Conservation (phyloP, 1,139 yeast genomes). For the Candida tropicalis region DNA sequence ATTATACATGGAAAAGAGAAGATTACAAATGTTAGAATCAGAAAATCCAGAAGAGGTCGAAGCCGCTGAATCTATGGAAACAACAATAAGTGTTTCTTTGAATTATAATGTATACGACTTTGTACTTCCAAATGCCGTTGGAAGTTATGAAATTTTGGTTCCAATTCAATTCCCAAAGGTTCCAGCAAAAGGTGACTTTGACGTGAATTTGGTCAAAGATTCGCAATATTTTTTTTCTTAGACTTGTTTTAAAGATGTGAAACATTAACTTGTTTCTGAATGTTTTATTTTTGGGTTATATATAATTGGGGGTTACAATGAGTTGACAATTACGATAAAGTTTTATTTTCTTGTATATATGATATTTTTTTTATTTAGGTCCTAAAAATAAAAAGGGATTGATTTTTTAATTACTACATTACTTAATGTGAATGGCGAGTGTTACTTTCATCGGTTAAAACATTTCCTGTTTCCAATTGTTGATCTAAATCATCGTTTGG, state of each 20-base stretch:
- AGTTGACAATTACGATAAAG: not conserved
- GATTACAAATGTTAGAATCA: constrained; percentile 60
- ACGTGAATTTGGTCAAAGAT: constrained; percentile 68
- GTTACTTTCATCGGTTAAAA: constrained; percentile 6
- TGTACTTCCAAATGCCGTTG: not conserved
- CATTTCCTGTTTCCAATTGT: constrained; percentile 24
- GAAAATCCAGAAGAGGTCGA: constrained; percentile 49
- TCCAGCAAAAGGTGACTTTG: constrained; percentile 84
- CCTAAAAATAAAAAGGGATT: not conserved
- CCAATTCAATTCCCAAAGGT: constrained; percentile 75
- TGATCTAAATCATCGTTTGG: constrained; percentile 36
- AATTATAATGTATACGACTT: constrained; percentile 33
- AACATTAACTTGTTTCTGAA: too few relatives aligned
- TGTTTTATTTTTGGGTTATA: too few relatives aligned
- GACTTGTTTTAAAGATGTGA: too few relatives aligned
- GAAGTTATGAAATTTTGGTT: constrained; percentile 42
- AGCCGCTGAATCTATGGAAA: constrained; percentile 60
- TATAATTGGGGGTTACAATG: too few relatives aligned
- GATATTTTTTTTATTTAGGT: not conserved
- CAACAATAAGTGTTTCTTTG: constrained; percentile 74
- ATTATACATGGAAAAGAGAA: constrained; percentile 65
- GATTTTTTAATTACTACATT: not conserved
- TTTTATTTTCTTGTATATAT: too few relatives aligned
- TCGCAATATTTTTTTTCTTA: constrained; percentile 79
- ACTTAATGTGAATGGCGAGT: constrained; percentile 1